phyloP scores from a whole-genome alignment of 2,329 filamentous ascomycete species.

The Colletotrichum filicis region DNA sequence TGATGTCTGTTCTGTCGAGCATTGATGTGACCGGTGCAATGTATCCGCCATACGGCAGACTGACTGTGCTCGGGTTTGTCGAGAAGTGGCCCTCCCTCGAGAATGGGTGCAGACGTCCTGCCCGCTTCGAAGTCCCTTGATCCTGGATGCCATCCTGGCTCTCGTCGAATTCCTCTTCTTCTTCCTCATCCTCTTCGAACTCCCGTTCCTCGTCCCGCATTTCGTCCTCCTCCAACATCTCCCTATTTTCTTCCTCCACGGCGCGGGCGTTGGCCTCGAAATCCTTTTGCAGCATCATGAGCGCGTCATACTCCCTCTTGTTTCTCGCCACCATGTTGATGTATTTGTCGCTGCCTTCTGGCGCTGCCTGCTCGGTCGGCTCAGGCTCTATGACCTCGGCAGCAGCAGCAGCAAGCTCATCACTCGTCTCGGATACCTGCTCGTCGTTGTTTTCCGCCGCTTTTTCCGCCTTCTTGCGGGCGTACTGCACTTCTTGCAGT shows the following conservation, averaged over 20 bases:
- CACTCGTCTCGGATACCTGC: not conserved
- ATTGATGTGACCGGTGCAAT: slow-evolving; percentile 76
- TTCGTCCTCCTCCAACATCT: slow-evolving; percentile 49
- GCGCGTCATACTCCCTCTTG: slow-evolving; percentile 65
- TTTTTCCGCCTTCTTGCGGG: not conserved
- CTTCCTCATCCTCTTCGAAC: slow-evolving; percentile 41
- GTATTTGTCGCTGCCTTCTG: slow-evolving; percentile 53
- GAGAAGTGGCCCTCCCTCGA: slow-evolving; percentile 80
- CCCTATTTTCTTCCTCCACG: slow-evolving; percentile 43
- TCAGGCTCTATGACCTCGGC: slow-evolving; percentile 41
- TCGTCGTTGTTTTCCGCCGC: not conserved
- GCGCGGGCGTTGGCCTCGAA: slow-evolving; percentile 57
- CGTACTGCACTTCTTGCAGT: slow-evolving; percentile 71
- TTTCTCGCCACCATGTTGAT: slow-evolving; percentile 62
- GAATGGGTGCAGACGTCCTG: slow-evolving; percentile 75
- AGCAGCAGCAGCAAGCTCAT: not conserved
- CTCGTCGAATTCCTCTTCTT: slow-evolving; percentile 49
- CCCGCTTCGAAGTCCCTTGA: slow-evolving; percentile 35
- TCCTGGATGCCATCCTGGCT: slow-evolving; percentile 30
- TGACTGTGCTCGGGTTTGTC: slow-evolving; percentile 78
- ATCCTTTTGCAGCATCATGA: slow-evolving; percentile 66
- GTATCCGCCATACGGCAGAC: slow-evolving; percentile 77
- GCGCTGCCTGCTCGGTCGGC: slow-evolving; percentile 51
- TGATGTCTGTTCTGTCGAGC: slow-evolving; percentile 74
- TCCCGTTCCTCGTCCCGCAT: slow-evolving; percentile 49